These are phyloP conservation scores for grape (Vitis vinifera) DNA, from an alignment of 164 flowering plant species.

Conservation along the genomic window ASM3070453v1 NC_081811.1:24100001-24100500, in stretches of 20 bases:
- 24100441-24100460: background rate
- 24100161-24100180: background rate
- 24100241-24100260: background rate
- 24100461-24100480: background rate
- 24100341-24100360: conserved; percentile 1
- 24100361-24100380: background rate
- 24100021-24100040: conserved; percentile 1
- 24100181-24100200: background rate
- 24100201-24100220: background rate
- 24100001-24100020: background rate
- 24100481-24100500: conserved; percentile 1
- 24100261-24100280: background rate
- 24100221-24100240: background rate
- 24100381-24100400: background rate
- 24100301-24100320: background rate
- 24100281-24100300: background rate
- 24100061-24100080: conserved; percentile 2
- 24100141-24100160: conserved; percentile 11
- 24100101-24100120: background rate
- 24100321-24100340: background rate
- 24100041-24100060: conserved; percentile 1
- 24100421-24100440: background rate
- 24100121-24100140: conserved; percentile 3
- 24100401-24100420: background rate
- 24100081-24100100: conserved; percentile 5